Base-by-base conservation (phyloP, 129 eudicot genomes). In the Tagetes patula region DNA sequence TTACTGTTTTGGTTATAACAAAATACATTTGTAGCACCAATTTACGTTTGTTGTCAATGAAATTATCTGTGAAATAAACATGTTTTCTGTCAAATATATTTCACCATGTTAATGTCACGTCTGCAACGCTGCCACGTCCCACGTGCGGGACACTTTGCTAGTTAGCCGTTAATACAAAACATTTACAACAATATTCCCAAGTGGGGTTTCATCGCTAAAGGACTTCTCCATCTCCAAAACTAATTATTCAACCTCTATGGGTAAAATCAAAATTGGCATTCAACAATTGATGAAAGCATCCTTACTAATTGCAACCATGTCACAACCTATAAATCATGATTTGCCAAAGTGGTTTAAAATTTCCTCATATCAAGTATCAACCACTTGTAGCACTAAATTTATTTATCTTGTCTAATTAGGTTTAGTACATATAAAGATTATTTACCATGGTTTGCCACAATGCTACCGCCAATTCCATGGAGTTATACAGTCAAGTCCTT, bases 401-500 rank as follows among this genome's bases (percentile, higher is more conserved):
- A 36, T 47, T 47, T 4, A 47, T 47, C 14, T 47, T 47, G 52
- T 47, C 11, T 47, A 47, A 47, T 46, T n/a, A 47, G n/a, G 14
- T 47, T 45, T 53, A 59, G 48, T 31, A 66, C 11, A 65, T 70
- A 70, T 70, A 70, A 75, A 41, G 67, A 41, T 43, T 14, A 59
- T 5, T 76, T 80, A 76, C 77, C 82, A 76, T 85, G 81, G 72
- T 79, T 64, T 61, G 81, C 85, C 77, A 67, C 81, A 80, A 75
- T 71, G 82, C 79, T 74, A 73, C 9, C 14, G 69, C 49, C 70
- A 73, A 74, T 77, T 75, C 84, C 79, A 77, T 78, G 60, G 71
- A 78, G 80, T 75, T 64, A 33, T 33, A 59, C 33, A 74, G 70
- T 70, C 60, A 43, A 1, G 27, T 20, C 27, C 27, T 20, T 20